These are phyloP conservation scores for Pleurostoma richardsiae DNA, from an alignment of 2,329 filamentous ascomycete genomes.

Conservation along the genomic window DNA sequence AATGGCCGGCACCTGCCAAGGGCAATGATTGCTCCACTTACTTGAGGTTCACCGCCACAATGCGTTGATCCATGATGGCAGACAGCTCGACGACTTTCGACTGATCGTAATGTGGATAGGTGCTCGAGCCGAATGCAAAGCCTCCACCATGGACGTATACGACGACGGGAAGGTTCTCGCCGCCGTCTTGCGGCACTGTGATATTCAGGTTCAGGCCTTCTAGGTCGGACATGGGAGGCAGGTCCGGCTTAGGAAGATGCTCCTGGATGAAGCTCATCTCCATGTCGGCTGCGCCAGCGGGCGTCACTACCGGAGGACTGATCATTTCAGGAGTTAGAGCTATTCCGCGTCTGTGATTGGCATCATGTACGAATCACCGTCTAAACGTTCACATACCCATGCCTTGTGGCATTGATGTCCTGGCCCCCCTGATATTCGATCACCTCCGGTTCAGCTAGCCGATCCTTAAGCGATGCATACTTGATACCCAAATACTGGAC, in stretches of 20 bases:
- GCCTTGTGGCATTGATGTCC: not conserved
- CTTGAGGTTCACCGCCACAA: constrained; percentile 42
- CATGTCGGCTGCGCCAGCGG: not conserved
- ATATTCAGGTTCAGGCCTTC: constrained; percentile 7
- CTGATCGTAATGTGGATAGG: constrained; percentile 17
- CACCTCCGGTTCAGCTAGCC: not conserved
- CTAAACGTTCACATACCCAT: not conserved
- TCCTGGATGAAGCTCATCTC: constrained; percentile 2
- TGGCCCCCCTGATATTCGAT: not conserved
- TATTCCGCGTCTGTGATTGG: not conserved
- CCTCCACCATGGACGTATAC: constrained; percentile 33
- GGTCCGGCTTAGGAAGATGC: not conserved
- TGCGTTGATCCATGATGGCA: constrained; percentile 33
- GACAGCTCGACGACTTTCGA: constrained; percentile 11
- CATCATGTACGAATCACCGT: not conserved
- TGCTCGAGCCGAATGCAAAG: constrained; percentile 13
- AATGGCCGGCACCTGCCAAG: constrained; percentile 35
- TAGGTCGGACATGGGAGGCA: not conserved
- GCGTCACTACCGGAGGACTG: not conserved
- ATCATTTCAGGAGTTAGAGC: not conserved
- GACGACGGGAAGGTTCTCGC: constrained; percentile 26
- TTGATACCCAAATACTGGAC: not conserved
- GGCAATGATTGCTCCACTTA: constrained; percentile 34
- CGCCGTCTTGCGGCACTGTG: not conserved
- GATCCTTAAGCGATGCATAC: not conserved